Percentiles rank a stretch among this genome's conserved stretches.
Conservation (phyloP, 495 filamentous ascomycete genomes). For the Xylaria bambusicola region DNA sequence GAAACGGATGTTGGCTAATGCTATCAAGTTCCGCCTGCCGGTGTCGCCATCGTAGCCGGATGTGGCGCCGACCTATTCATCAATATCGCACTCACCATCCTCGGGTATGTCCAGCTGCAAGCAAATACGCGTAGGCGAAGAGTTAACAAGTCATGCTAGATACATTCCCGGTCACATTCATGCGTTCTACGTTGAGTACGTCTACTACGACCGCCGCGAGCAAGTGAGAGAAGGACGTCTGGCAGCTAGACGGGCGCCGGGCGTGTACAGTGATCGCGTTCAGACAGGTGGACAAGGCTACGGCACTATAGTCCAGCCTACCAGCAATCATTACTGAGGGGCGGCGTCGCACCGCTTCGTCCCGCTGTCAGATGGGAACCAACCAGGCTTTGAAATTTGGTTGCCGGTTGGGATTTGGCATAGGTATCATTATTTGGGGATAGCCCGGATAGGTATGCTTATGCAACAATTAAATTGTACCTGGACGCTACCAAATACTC, state of each 20-base stretch:
- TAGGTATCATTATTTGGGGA: no score
- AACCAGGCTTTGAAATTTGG: no score
- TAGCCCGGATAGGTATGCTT: no score
- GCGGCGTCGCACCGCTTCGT: background rate
- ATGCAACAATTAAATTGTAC: no score
- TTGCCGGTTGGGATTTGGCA: no score
- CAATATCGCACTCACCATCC: constrained; percentile 86
- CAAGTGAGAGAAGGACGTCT: constrained; percentile 54
- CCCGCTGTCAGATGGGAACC: background rate
- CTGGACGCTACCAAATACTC: no score
- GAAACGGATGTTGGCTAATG: background rate
- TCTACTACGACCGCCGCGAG: constrained; percentile 76
- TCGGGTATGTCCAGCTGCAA: constrained; percentile 36
- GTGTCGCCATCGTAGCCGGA: constrained; percentile 43
- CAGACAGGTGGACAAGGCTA: constrained; percentile 68
- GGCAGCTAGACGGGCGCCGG: constrained; percentile 57
- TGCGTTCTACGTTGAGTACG: constrained; percentile 87
- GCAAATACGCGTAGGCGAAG: background rate
- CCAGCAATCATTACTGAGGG: background rate
- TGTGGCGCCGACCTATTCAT: constrained; percentile 86
- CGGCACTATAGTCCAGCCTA: constrained; percentile 51
- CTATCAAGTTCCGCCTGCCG: constrained; percentile 44
- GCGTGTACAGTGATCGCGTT: constrained; percentile 79
- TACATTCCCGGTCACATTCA: constrained; percentile 83
- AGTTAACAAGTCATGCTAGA: constrained; percentile 38